Evolutionary conservation across 106 monocot species (phyloP).

Genomic region (Gastrodia elata): DNA sequence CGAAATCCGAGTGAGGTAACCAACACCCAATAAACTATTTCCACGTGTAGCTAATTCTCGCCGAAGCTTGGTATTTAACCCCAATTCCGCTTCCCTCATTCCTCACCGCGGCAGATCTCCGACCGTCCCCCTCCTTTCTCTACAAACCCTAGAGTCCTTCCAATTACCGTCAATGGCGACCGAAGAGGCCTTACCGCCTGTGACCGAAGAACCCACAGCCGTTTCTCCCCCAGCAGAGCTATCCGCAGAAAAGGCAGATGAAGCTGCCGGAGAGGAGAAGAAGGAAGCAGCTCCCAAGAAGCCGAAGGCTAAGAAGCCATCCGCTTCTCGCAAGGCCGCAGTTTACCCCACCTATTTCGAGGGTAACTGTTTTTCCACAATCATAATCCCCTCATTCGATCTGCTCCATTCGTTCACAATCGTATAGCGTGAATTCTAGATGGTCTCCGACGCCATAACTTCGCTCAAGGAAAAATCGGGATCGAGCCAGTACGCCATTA

Average conservation of each 20-base stretch:
- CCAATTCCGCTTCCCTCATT: background rate
- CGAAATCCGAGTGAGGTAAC: slow-evolving; percentile 22
- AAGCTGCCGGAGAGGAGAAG: slow-evolving; percentile 14
- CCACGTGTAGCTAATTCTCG: slow-evolving; percentile 7
- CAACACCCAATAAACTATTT: slow-evolving; percentile 17
- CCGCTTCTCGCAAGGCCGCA: slow-evolving; percentile 15
- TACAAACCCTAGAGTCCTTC: background rate
- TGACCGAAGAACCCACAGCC: slow-evolving; percentile 3
- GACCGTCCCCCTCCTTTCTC: background rate
- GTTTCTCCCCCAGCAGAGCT: slow-evolving; percentile 10
- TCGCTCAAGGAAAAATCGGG: slow-evolving; percentile 76
- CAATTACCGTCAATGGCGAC: slow-evolving; percentile 13
- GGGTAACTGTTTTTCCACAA: slow-evolving; percentile 18
- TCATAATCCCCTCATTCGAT: background rate
- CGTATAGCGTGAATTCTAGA: slow-evolving; percentile 30
- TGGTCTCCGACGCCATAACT: slow-evolving; percentile 62
- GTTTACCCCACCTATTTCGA: slow-evolving; percentile 71
- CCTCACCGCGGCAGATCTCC: background rate
- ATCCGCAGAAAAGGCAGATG: background rate
- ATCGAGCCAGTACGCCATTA: slow-evolving; percentile 74
- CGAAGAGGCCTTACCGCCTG: slow-evolving; percentile 12
- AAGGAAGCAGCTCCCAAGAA: slow-evolving; percentile 16
- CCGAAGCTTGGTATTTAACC: slow-evolving; percentile 24
- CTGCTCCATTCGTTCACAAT: background rate
- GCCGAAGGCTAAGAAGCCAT: slow-evolving; percentile 31